A percentile compares a stretch with the other conserved stretches of the same genome.
These are phyloP conservation scores for Rhizopus delemar DNA, from an alignment of 371 early-diverging fungal species.

Conservation along the genomic window DNA sequence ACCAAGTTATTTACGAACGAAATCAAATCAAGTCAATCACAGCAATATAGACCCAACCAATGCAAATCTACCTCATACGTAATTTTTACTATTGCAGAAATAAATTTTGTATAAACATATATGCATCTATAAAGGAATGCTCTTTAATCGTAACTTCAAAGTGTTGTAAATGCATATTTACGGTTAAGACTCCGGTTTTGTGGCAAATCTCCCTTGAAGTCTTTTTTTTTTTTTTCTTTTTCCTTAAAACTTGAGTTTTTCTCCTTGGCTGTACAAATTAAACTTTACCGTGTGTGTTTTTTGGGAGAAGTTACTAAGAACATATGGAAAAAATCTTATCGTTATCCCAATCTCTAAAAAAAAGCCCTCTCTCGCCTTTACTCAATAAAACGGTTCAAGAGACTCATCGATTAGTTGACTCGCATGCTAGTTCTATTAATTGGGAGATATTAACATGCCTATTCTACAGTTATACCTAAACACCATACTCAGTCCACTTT, in stretches of 20 bases:
- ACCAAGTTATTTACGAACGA: constrained; percentile 16
- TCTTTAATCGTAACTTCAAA: background rate
- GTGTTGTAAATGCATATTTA: no score
- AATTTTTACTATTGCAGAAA: background rate
- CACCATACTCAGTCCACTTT: background rate
- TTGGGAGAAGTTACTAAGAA: no score
- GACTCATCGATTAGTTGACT: no score
- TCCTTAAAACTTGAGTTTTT: background rate
- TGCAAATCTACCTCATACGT: constrained; percentile 12
- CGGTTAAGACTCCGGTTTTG: background rate
- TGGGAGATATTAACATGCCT: no score
- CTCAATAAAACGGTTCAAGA: no score
- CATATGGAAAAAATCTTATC: no score
- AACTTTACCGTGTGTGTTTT: no score
- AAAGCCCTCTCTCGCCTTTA: no score
- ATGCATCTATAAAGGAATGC: background rate
- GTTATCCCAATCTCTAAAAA: no score
- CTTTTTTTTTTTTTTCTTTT: background rate
- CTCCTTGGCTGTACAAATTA: no score
- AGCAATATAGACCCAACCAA: constrained; percentile 16
- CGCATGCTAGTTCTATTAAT: no score
- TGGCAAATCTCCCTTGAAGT: background rate
- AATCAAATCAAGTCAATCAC: background rate
- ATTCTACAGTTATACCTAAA: background rate
- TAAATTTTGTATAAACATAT: background rate